Evolutionary conservation across 2,329 filamentous ascomycete species (phyloP), one percentile per base, ranked within the genome.

Genomic region (Pseudogymnoascus sp.): DNA sequence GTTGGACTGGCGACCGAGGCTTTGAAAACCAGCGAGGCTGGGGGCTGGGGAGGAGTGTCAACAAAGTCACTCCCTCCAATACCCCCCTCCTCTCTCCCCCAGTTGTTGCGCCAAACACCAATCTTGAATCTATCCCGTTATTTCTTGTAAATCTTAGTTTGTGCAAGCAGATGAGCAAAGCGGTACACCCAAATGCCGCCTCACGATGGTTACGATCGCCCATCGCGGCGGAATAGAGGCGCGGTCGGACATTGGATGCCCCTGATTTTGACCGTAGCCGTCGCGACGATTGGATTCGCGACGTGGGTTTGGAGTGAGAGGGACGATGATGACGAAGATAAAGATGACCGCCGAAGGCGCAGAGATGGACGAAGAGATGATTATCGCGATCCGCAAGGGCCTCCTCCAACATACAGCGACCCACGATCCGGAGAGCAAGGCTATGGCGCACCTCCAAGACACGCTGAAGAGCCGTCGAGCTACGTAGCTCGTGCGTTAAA

Each of bases 241-340:
- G 82, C 85, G 68, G 84, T 90, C 77, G 84, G 87, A 71, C 93
- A 95, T 77, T 97, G 92, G 91, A 84, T 96, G 64, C 93, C 93
- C 66, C 82, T 97, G 62, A 88, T 87, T 67, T 77, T 96, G 67
- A 97, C 92, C 59, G 86, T 96, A 63, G 92, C 91, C 55, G 85
- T 95, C 68, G 93, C 93, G 64, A 91, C 92, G 22, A 87, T 90
- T 62, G 92, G 92, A 35, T 78, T 96, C 58, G 92, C 88, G 60
- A 91, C 91, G 63, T 97, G 93, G 93, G 85, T 92, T 64, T 96
- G 92, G 92, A 95, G 89, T 74, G 92, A 96, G 77, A 88, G 91
- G 70, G 85, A 82, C 71, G 87, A 90, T 67, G 84, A 87, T 63
- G 87, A 91, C 61, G 87, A 92, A 28, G 82, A 84, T 63, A 81